Evolutionary conservation across 257 asterid species (phyloP).

Genomic region (Solanum etuberosum): DNA sequence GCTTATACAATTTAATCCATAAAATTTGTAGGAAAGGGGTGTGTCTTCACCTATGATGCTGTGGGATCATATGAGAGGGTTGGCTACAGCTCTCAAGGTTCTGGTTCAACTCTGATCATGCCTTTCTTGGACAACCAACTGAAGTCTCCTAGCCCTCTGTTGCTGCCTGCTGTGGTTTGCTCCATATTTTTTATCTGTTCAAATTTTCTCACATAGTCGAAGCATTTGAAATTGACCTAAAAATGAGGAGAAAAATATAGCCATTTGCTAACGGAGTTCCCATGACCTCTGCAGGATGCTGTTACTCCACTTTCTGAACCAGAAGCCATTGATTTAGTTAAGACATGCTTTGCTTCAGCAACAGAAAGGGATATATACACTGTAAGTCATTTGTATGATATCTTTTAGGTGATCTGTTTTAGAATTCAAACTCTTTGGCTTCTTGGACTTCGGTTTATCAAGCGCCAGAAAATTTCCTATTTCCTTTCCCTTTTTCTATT

Average conservation of each 20-base stretch:
- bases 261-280: neutral
- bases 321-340: slow-evolving; percentile 35
- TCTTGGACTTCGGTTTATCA: neutral
- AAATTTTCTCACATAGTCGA: neutral
- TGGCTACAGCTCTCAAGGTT: slow-evolving; percentile 96
- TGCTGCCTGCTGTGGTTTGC: slow-evolving; percentile 27
- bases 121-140: slow-evolving; percentile 78
- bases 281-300: slow-evolving; percentile 22
- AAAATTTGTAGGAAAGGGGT: slow-evolving; percentile 67
- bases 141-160: slow-evolving; percentile 33
- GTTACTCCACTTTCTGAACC: slow-evolving; percentile 42
- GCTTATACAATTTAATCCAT: neutral
- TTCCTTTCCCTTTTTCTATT: neutral
- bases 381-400: slow-evolving; percentile 9
- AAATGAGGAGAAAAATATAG: neutral
- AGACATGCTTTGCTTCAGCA: slow-evolving; percentile 41
- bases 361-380: slow-evolving; percentile 41
- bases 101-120: slow-evolving; percentile 87
- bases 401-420: neutral
- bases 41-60: slow-evolving; percentile 94
- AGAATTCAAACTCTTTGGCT: neutral
- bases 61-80: slow-evolving; percentile 97
- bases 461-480: neutral
- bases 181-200: neutral
- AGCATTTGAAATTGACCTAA: neutral